A percentile compares a stretch with the other conserved stretches of the same genome.
Conservation (phyloP, 2,329 filamentous ascomycete species). For the Stagonosporopsis cucurbitacearum region DNA sequence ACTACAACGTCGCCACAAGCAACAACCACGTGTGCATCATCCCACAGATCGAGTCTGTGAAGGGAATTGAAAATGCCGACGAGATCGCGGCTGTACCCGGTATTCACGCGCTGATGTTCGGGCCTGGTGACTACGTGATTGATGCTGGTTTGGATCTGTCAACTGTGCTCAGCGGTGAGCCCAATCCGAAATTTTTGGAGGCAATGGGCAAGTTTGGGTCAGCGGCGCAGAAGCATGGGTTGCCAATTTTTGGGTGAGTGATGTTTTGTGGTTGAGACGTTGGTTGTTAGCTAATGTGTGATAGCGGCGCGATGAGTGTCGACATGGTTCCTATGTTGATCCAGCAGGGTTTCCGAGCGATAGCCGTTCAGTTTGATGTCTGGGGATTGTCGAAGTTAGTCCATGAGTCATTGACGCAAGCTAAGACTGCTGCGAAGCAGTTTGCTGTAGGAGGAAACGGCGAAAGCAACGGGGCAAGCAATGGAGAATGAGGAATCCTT, state of each 20-base stretch:
- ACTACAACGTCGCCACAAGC: constrained; percentile 31
- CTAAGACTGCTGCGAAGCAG: constrained; percentile 27
- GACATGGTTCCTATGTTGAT: constrained; percentile 32
- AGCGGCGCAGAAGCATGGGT: constrained; percentile 29
- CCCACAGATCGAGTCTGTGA: constrained; percentile 35
- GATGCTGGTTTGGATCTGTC: constrained; percentile 31
- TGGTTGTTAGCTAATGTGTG: constrained; percentile 3
- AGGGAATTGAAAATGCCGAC: constrained; percentile 34
- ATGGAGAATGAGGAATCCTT: not conserved
- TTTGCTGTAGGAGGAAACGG: constrained; percentile 20
- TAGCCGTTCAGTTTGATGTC: constrained; percentile 36
- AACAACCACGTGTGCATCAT: constrained; percentile 39
- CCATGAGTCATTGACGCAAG: constrained; percentile 23
- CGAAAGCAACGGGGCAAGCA: not conserved
- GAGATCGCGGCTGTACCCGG: constrained; percentile 37
- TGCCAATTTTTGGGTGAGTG: constrained; percentile 33
- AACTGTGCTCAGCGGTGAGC: constrained; percentile 21
- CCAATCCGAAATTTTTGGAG: constrained; percentile 26
- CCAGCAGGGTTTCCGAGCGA: constrained; percentile 26
- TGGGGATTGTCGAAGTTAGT: constrained; percentile 32
- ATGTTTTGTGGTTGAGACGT: no score
- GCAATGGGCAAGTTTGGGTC: constrained; percentile 30
- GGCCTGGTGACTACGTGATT: constrained; percentile 35
- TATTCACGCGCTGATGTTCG: constrained; percentile 36
- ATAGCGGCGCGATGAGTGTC: constrained; percentile 26